These are phyloP conservation scores for Conringia planisiliqua DNA, from an alignment of 345 rosid genomes.

Conservation along the genomic window DNA sequence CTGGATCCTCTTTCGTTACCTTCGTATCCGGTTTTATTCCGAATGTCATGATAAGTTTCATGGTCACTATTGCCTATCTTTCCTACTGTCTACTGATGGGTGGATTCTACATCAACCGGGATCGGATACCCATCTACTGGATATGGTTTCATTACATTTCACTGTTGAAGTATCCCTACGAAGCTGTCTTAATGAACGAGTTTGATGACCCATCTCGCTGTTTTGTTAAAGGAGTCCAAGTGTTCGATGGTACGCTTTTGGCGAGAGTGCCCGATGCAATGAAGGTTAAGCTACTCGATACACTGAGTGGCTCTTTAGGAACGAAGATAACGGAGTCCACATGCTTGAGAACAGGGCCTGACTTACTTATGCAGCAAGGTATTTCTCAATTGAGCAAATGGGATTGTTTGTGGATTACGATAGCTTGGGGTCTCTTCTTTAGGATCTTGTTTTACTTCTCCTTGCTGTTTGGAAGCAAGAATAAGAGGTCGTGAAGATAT, in stretches of 20 bases:
- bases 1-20: conserved; percentile 62
- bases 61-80: conserved; percentile 40
- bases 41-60: conserved; percentile 40
- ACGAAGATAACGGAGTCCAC: conserved; percentile 35
- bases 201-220: conserved; percentile 30
- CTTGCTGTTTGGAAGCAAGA: conserved; percentile 39
- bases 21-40: conserved; percentile 48
- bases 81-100: conserved; percentile 40
- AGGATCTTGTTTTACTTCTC: conserved; percentile 39
- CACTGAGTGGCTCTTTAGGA: conserved; percentile 32
- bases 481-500: conserved; percentile 41
- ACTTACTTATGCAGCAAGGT: conserved; percentile 36
- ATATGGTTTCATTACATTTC: conserved; percentile 42
- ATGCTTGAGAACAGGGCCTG: conserved; percentile 35
- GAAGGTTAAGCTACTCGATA: conserved; percentile 30
- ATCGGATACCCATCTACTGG: conserved; percentile 39
- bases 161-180: conserved; percentile 34
- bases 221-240: conserved; percentile 34
- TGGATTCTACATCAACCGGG: conserved; percentile 38
- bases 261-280: conserved; percentile 14
- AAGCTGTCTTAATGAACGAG: conserved; percentile 36
- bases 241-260: conserved; percentile 33
- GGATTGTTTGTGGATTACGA: conserved; percentile 41
- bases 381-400: conserved; percentile 35
- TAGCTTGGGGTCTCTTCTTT: conserved; percentile 41